Evolutionary conservation across 2,329 filamentous ascomycete species (phyloP), one percentile per base, ranked within the genome.

Genomic region (Seiridium unicorne): DNA sequence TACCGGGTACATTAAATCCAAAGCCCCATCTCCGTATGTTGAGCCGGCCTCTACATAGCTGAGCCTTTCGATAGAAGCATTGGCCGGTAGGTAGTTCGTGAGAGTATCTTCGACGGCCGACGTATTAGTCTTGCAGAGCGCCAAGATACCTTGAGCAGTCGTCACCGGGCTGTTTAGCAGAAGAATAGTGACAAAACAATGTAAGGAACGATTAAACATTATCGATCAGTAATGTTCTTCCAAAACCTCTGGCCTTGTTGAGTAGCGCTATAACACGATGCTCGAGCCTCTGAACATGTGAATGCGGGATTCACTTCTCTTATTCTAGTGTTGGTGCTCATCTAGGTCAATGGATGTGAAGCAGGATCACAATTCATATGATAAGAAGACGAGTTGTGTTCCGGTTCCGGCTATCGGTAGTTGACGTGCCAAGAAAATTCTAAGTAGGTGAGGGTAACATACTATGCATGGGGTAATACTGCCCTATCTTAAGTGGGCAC

Each of bases 21-120:
- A 65, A 5, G 61, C 1, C 1, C 75, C 75, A 40, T 78, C 75
- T 51, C 76, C 75, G 48, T 76, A 76, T 3, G 66, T 72, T 51
- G 70, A 68, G 2, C 73, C 73, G 1, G 66, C 65, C 26, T 67
- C 58, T 26, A 76, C 64, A 31, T 65, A 61, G 51, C 68, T 61
- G n/a, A 72, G 67, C 40, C 60, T 66, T 49, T 73, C 69, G 35
- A 74, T 62, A 57, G 57, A 66, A 18, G 70, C 69, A 58, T 67
- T 60, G 8, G 61, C 35, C 3, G 72, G 68, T n/a, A 58, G 26
- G 4, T 26, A 36, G 32, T 32, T 26, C 2, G 31, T 44, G 4
- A 74, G 64, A 18, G 67, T 46, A 7, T 46, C 51, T 7, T 64
- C 61, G 48, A 73, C 66, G 18, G 67, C 64, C 3, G 57, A 18